Evolutionary conservation across 495 filamentous ascomycete genomes (phyloP), one percentile per base, ranked within the genome.

Genomic region (Penicillium cataractarum): DNA sequence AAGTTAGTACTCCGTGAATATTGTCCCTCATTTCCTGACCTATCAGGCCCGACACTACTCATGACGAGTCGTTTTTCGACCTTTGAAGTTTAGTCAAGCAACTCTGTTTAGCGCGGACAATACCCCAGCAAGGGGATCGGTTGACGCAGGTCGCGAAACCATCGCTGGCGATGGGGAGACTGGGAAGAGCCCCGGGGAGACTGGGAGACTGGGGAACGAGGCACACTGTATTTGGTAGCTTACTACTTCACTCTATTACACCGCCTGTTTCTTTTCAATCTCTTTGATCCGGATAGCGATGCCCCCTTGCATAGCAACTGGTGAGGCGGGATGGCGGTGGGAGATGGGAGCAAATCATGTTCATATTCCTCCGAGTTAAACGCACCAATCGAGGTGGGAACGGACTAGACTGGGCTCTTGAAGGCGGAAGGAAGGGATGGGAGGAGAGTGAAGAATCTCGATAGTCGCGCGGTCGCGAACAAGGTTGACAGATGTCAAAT

Each of bases 401-500:
- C 13, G 6, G 21, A 46, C 8, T 19, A 46, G 22, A 13, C n/a
- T 12, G 9, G 10, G 7, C 9, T 22, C 2, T 19, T 42, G 6
- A n/a, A 21, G 19, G 42, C 21, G 42, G 42, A 46, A 46, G 46
- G n/a, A 50, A 50, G 46, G 46, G 46, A n/a, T 26, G 24, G 13
- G 15, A 4, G 35, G 42, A 40, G 37, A n/a, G 42, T n/a, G 42
- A 46, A 12, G 5, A 26, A 26, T 29, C 46, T 50, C 51, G 31
- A 54, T 33, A 22, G 29, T 35, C 31, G 17, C 24, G 29, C 19
- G 15, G 35, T 39, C 29, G 29, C 49, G 58, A 60, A 60, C 58
- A 54, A 54, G 62, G 58, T 57, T 65, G 63, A 65, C 63, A 65
- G 58, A 58, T 65, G 63, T 61, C 63, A 61, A 37, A 42, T 10